Conservation (phyloP, 2,329 filamentous ascomycete species). For the Trichoderma sp. region DNA sequence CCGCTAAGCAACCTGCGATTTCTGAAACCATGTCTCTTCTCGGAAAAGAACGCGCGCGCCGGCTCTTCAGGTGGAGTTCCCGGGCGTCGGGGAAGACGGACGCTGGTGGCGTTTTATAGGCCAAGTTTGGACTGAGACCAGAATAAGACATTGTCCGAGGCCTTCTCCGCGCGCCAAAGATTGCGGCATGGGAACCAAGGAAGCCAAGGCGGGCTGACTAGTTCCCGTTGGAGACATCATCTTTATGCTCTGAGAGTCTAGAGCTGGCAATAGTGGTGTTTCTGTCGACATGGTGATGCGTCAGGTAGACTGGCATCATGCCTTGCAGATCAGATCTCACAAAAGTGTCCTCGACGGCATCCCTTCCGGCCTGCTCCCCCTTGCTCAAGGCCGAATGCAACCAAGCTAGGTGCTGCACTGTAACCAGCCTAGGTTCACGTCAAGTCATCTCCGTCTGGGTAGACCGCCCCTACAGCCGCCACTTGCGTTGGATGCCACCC, state of each 20-base stretch:
- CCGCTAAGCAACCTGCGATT: neutral
- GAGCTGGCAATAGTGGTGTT: neutral
- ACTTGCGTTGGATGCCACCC: neutral
- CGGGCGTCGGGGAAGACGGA: neutral
- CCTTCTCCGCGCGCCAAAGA: neutral
- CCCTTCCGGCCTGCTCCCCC: neutral
- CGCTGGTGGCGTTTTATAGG: neutral
- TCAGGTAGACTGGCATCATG: constrained; percentile 10
- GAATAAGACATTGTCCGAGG: neutral
- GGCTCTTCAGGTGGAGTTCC: constrained; percentile 11
- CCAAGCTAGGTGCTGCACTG: neutral
- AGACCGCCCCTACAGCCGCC: neutral
- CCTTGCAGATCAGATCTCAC: constrained; percentile 14
- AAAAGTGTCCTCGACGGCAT: neutral
- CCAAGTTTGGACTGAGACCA: neutral
- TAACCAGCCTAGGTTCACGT: neutral
- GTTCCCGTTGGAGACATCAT: neutral
- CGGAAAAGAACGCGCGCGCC: neutral
- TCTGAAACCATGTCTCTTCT: constrained; percentile 8
- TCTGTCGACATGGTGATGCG: constrained; percentile 1
- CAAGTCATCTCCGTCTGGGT: constrained; percentile 17
- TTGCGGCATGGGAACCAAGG: neutral
- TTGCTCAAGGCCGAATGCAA: neutral
- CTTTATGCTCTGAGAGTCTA: neutral
- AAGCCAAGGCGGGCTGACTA: neutral